Conservation (phyloP, 2,329 filamentous ascomycete genomes). For the Byssoonygena ceratinophila region DNA sequence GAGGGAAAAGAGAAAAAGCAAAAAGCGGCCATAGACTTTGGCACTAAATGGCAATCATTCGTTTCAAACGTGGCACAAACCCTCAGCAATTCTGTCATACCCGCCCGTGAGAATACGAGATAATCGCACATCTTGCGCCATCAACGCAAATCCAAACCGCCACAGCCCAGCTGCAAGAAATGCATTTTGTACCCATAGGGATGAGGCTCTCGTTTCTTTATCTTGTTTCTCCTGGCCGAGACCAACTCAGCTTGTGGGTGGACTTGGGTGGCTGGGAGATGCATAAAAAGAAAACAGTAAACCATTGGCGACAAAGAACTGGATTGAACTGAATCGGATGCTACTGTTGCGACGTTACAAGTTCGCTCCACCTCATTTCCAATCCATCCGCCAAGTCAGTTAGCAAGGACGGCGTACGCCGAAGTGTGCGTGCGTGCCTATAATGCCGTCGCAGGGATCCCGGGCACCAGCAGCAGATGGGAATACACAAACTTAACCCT, state of each 20-base stretch:
- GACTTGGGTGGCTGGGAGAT: no score
- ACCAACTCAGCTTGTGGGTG: no score
- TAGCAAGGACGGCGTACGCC: no score
- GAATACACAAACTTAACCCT: no score
- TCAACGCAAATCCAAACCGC: not conserved
- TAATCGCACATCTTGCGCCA: conserved; percentile 10
- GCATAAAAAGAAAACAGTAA: no score
- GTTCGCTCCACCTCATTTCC: conserved; percentile 9
- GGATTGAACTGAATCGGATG: not conserved
- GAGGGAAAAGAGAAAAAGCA: not conserved
- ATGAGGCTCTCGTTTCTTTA: no score
- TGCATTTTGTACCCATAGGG: no score
- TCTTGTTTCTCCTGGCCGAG: no score
- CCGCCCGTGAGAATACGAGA: conserved; percentile 3
- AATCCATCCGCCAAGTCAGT: conserved; percentile 3
- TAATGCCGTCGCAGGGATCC: no score
- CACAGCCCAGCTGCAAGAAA: not conserved
- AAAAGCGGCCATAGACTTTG: not conserved
- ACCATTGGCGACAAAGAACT: no score
- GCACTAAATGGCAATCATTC: not conserved
- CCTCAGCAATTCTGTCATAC: not conserved
- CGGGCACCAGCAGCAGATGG: no score
- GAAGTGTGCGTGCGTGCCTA: no score
- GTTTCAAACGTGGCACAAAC: conserved; percentile 6
- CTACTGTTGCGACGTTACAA: conserved; percentile 13